Percentiles rank a stretch among this genome's conserved stretches.
Conservation (phyloP, 1,139 yeast genomes). For the Lodderomyces theae region DNA sequence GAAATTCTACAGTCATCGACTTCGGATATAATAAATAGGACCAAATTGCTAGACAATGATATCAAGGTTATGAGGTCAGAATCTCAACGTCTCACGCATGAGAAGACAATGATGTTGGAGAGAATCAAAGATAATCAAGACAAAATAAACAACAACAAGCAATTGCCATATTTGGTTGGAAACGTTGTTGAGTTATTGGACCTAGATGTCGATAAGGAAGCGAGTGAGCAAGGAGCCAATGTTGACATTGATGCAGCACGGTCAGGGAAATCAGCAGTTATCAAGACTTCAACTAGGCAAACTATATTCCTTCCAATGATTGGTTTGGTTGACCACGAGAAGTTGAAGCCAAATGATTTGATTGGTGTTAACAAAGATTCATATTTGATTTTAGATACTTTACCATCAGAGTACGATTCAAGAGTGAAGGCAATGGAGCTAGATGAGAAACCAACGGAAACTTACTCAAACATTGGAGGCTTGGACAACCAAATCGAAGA, state of each 20-base stretch:
- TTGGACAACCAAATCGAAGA: conserved; percentile 97
- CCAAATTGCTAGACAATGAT: conserved; percentile 88
- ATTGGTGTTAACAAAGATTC: conserved; percentile 98
- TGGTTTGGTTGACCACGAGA: conserved; percentile 88
- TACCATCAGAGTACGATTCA: conserved; percentile 96
- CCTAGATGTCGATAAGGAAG: conserved; percentile 83
- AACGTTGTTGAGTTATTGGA: conserved; percentile 94
- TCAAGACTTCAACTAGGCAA: conserved; percentile 95
- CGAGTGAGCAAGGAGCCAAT: conserved; percentile 90
- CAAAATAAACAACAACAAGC: conserved; percentile 92
- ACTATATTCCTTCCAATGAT: conserved; percentile 94
- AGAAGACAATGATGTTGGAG: conserved; percentile 87
- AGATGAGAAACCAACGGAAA: conserved; percentile 96
- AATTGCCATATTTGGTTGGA: conserved; percentile 95
- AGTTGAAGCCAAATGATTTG: conserved; percentile 89
- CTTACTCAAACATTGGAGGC: conserved; percentile 97
- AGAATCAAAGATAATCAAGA: conserved; percentile 95
- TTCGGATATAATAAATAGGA: conserved; percentile 79
- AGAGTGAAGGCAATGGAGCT: conserved; percentile 99
- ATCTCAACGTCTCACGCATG: conserved; percentile 85
- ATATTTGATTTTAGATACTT: conserved; percentile 84
- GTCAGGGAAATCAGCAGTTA: conserved; percentile 95
- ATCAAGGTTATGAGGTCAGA: conserved; percentile 95
- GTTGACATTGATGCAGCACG: conserved; percentile 91
- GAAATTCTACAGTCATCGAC: conserved; percentile 80